Conservation (phyloP, 176 grass and related monocot species). For the Triticum turgidum region DNA sequence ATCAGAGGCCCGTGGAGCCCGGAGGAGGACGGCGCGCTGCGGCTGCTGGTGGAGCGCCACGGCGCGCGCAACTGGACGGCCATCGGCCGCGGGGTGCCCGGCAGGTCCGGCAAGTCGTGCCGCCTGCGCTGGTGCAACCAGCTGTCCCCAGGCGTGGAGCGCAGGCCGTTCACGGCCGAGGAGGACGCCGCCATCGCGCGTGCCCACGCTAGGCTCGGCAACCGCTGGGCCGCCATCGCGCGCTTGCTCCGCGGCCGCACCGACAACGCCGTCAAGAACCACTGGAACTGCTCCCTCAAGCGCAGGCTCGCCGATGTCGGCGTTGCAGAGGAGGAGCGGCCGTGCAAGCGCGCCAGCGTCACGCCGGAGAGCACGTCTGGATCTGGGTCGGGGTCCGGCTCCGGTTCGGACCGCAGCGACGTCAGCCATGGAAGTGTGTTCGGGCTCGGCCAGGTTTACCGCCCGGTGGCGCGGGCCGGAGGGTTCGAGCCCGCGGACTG, state of each 20-base stretch:
- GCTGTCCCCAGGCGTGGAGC: constrained; percentile 88
- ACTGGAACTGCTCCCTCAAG: constrained; percentile 99
- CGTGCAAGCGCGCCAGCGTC: constrained; percentile 47
- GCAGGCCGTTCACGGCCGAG: constrained; percentile 72
- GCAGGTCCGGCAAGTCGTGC: constrained; percentile 87
- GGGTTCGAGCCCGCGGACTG: constrained; percentile 37
- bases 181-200: constrained; percentile 73
- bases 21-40: constrained; percentile 84
- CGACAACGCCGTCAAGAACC: constrained; percentile 99
- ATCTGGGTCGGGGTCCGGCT: constrained; percentile 11
- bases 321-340: neutral
- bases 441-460: constrained; percentile 26
- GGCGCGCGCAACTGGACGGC: constrained; percentile 92
- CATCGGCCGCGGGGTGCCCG: constrained; percentile 72
- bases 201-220: constrained; percentile 62
- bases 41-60: constrained; percentile 66
- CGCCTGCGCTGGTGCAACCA: constrained; percentile 96
- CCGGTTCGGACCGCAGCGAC: constrained; percentile 46
- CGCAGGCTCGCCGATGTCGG: constrained; percentile 41
- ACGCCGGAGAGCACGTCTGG: constrained; percentile 53
- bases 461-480: constrained; percentile 42
- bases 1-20: constrained; percentile 87
- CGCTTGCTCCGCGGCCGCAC: constrained; percentile 79
- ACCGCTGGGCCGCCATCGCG: constrained; percentile 94
- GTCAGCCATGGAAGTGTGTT: constrained; percentile 40